A percentile compares a stretch with the other conserved stretches of the same genome.
Conservation (phyloP, 345 rosid genomes). For the Erucastrum elatum region DNA sequence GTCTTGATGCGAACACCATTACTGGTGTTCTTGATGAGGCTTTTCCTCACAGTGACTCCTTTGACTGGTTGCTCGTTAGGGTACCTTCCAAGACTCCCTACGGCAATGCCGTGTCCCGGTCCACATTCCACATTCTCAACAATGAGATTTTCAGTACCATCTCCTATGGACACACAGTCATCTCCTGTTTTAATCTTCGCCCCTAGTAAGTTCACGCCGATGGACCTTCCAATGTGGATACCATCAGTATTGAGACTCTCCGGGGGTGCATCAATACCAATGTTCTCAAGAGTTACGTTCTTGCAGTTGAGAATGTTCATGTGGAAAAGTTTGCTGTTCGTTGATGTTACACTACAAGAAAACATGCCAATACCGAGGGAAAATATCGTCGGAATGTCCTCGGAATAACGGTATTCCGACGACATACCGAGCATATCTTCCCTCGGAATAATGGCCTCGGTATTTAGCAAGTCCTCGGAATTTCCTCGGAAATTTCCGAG, state of each 20-base stretch:
- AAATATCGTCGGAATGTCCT: too few relatives aligned
- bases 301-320: slow-evolving; percentile 39
- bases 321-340: slow-evolving; percentile 55
- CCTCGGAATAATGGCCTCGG: too few relatives aligned
- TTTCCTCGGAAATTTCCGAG: too few relatives aligned
- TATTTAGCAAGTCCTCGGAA: too few relatives aligned
- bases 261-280: slow-evolving; percentile 41
- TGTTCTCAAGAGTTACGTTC: slow-evolving; percentile 42
- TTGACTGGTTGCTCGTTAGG: slow-evolving; percentile 47
- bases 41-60: slow-evolving; percentile 46
- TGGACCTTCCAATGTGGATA: slow-evolving; percentile 54
- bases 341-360: slow-evolving; percentile 21
- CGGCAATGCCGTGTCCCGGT: slow-evolving; percentile 62
- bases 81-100: slow-evolving; percentile 63
- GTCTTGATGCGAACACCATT: slow-evolving; percentile 66
- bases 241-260: slow-evolving; percentile 61
- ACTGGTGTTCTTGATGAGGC: slow-evolving; percentile 40
- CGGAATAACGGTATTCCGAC: too few relatives aligned
- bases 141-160: slow-evolving; percentile 42
- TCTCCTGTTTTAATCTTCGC: slow-evolving; percentile 48
- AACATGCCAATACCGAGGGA: too few relatives aligned
- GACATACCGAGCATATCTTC: too few relatives aligned
- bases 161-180: slow-evolving; percentile 57
- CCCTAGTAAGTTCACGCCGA: slow-evolving; percentile 26
- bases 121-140: slow-evolving; percentile 46